Conservation (phyloP, 257 asterid species). For the Lavandula angustifolia region DNA sequence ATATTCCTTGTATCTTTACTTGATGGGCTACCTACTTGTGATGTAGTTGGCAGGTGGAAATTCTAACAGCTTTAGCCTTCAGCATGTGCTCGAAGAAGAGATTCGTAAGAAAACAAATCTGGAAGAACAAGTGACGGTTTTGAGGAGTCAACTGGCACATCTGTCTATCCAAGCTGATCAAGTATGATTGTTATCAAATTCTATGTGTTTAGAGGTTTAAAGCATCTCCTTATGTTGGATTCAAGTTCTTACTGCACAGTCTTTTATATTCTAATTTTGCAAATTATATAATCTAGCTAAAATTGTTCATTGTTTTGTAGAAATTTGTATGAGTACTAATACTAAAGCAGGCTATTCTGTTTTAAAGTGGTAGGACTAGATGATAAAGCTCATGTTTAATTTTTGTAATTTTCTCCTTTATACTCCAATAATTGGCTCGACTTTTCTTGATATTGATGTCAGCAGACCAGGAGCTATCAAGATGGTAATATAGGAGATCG, state of each 20-base stretch:
- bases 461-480: constrained; percentile 58
- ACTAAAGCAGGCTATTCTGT: constrained; percentile 14
- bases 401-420: constrained; percentile 25
- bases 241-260: constrained; percentile 23
- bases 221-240: constrained; percentile 17
- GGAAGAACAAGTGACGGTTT: constrained; percentile 85
- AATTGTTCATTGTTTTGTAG: background rate
- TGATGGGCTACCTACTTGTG: constrained; percentile 34
- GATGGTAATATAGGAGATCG: constrained; percentile 77
- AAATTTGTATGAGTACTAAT: constrained; percentile 6
- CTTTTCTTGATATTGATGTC: constrained; percentile 29
- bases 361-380: background rate
- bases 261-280: background rate
- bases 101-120: constrained; percentile 72
- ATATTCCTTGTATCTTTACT: constrained; percentile 28
- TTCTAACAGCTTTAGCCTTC: constrained; percentile 57
- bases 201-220: constrained; percentile 5
- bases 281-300: constrained; percentile 7
- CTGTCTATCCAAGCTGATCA: constrained; percentile 72
- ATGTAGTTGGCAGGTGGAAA: constrained; percentile 71
- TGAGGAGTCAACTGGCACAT: constrained; percentile 72
- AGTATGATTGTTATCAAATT: constrained; percentile 40
- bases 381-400: background rate
- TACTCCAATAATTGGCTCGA: constrained; percentile 20
- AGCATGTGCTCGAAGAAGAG: constrained; percentile 79